phyloP scores from a whole-genome alignment of 2,329 filamentous ascomycete species.

The Cladosporium sp. region DNA sequence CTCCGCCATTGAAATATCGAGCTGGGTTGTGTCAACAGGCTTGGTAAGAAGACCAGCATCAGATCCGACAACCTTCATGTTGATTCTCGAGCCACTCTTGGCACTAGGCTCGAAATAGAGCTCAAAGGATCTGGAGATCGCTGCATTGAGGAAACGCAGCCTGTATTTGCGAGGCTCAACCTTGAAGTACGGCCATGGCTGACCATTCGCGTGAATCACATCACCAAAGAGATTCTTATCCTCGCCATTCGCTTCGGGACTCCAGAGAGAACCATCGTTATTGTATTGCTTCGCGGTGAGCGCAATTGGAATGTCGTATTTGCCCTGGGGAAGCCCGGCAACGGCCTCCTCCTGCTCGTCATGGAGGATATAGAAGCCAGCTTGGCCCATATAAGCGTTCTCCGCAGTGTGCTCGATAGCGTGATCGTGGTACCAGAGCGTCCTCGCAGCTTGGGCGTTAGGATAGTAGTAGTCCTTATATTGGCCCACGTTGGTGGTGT shows the following conservation, averaged over 20 bases:
- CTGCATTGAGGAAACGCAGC: constrained; percentile 38
- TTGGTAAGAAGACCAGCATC: constrained; percentile 47
- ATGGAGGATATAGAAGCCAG: constrained; percentile 51
- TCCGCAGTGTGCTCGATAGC: constrained; percentile 28
- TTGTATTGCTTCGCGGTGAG: constrained; percentile 49
- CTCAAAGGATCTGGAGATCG: constrained; percentile 33
- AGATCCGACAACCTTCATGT: constrained; percentile 50
- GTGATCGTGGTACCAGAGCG: constrained; percentile 51
- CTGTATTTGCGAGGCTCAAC: constrained; percentile 48
- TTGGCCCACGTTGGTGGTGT: constrained; percentile 44
- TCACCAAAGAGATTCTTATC: constrained; percentile 48
- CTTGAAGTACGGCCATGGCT: constrained; percentile 55
- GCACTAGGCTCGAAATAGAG: constrained; percentile 33
- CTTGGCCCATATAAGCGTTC: constrained; percentile 53
- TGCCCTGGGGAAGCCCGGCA: constrained; percentile 41
- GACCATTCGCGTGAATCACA: constrained; percentile 52
- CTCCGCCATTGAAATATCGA: constrained; percentile 50
- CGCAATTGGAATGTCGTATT: constrained; percentile 49
- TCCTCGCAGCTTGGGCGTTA: constrained; percentile 47
- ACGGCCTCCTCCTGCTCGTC: constrained; percentile 46
- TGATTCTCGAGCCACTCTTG: constrained; percentile 31
- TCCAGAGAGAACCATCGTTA: constrained; percentile 44
- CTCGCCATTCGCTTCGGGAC: constrained; percentile 36
- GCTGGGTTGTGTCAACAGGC: constrained; percentile 38
- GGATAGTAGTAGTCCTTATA: constrained; percentile 58